phyloP scores from a whole-genome alignment of 345 rosid species.

The Crucihimalaya himalaica region DNA sequence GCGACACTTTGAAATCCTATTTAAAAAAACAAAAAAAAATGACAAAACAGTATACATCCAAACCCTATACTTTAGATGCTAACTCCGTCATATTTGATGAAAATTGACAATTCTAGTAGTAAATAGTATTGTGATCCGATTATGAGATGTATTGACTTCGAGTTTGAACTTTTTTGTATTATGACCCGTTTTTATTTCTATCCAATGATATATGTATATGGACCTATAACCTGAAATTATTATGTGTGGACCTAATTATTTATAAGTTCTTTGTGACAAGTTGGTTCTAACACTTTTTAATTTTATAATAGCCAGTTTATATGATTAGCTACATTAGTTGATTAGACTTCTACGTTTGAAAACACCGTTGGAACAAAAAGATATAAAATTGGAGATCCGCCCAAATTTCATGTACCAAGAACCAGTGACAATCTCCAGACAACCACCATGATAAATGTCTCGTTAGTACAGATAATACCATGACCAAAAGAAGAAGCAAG shows the following conservation, averaged over 20 bases:
- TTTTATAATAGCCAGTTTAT: not conserved
- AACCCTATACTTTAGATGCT: not conserved
- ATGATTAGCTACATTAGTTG: slow-evolving; percentile 25
- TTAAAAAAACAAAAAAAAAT: not conserved
- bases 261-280: not conserved
- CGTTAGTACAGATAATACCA: slow-evolving; percentile 23
- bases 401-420: slow-evolving; percentile 30
- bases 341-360: slow-evolving; percentile 23
- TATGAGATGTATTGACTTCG: not conserved
- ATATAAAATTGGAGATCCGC: not conserved
- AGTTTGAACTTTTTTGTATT: not conserved
- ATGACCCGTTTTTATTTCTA: not conserved
- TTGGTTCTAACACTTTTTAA: slow-evolving; percentile 14
- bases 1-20: not conserved
- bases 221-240: slow-evolving; percentile 18
- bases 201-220: slow-evolving; percentile 2
- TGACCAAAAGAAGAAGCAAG: slow-evolving; percentile 11
- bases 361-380: not conserved
- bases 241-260: slow-evolving; percentile 31
- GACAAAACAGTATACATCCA: not conserved
- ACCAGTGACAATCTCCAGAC: slow-evolving; percentile 38
- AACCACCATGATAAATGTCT: slow-evolving; percentile 31
- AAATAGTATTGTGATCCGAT: not conserved
- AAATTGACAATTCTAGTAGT: slow-evolving; percentile 22
- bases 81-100: not conserved